Base-by-base conservation (phyloP, 2,329 filamentous ascomycete genomes). In the Cylindrodendrum hubeiense region DNA sequence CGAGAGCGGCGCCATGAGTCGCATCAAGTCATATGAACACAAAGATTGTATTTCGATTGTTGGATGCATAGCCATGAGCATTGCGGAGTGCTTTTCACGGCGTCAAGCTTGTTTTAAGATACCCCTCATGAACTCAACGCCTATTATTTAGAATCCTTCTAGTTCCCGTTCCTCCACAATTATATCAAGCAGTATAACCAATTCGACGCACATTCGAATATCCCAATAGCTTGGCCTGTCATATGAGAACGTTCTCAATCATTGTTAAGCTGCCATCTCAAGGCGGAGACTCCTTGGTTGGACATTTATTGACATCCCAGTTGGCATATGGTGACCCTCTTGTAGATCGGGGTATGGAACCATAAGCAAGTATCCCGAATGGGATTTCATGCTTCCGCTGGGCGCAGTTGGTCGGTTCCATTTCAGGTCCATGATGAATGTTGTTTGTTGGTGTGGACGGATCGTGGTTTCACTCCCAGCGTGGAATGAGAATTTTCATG, bases 1-100 rank as follows among this genome's bases (percentile, higher is more conserved):
- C 81, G 76, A 57, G 86, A 88, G 73, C 68, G 65, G 53, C 57
- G 66, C 21, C 43, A 43, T 12, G 41, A 56, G 6, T 43, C 53
- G 12, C 60, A 54, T 22, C 28, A 10, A 13, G n/a, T 7, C 9
- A 5, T 7, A 30, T 33, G n/a, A 15, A 41, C 24, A 22, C 51
- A 60, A 8, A 54, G 30, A 41, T 26, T 43, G 21, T 24, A 52
- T n/a, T 34, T 57, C 9, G 26, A 44, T 44, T 21, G 13, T 41
- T 22, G 39, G 51, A 44, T 39, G 46, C 59, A 46, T 66, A 41
- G 47, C 47, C 44, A 55, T 28, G 60, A 62, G 34, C 22, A 61
- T 64, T 52, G 51, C 30, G 39, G 30, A 30, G 52, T 47, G 50
- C 46, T 62, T 63, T 39, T 46, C 60, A 60, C 43, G 53, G 52